Evolutionary conservation across 495 filamentous ascomycete genomes (phyloP).

Genomic region (Neurospora sp.): DNA sequence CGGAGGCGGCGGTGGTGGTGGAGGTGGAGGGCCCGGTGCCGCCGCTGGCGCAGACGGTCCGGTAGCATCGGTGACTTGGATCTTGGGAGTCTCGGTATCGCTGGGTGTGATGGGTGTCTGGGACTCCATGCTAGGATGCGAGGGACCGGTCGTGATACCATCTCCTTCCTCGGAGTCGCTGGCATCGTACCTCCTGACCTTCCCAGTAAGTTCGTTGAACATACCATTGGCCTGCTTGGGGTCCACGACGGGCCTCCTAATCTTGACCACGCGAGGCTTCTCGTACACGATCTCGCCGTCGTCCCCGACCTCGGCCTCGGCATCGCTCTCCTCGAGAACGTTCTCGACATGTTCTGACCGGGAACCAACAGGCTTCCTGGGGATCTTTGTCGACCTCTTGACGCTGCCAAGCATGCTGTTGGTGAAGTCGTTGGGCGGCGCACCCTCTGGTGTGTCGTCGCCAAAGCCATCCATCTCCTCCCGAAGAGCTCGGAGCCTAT

Average conservation of each 20-base stretch:
- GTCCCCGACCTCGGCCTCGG: slow-evolving; percentile 28
- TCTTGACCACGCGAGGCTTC: slow-evolving; percentile 55
- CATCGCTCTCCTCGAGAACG: slow-evolving; percentile 26
- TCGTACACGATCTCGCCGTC: slow-evolving; percentile 49
- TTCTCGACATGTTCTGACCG: slow-evolving; percentile 31
- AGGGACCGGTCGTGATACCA: slow-evolving; percentile 66
- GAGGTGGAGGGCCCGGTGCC: slow-evolving; percentile 26
- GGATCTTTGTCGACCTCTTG: slow-evolving; percentile 35
- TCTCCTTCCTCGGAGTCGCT: slow-evolving; percentile 64
- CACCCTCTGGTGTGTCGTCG: slow-evolving; percentile 17
- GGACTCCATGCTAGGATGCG: slow-evolving; percentile 66
- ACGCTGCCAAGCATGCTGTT: slow-evolving; percentile 59
- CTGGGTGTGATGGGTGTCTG: slow-evolving; percentile 59
- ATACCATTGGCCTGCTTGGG: slow-evolving; percentile 63
- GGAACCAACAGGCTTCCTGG: slow-evolving; percentile 42
- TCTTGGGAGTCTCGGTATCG: slow-evolving; percentile 46
- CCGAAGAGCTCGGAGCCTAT: slow-evolving; percentile 80
- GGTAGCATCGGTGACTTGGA: slow-evolving; percentile 28
- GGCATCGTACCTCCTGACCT: slow-evolving; percentile 61
- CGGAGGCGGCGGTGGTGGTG: slow-evolving; percentile 40
- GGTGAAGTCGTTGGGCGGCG: slow-evolving; percentile 28
- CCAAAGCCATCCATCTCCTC: slow-evolving; percentile 82
- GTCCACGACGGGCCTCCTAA: slow-evolving; percentile 65
- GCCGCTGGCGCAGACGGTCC: not conserved
- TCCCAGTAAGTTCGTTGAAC: slow-evolving; percentile 70